phyloP scores from a whole-genome alignment of 805 yeast genomes.

The Candida chauliodis region DNA sequence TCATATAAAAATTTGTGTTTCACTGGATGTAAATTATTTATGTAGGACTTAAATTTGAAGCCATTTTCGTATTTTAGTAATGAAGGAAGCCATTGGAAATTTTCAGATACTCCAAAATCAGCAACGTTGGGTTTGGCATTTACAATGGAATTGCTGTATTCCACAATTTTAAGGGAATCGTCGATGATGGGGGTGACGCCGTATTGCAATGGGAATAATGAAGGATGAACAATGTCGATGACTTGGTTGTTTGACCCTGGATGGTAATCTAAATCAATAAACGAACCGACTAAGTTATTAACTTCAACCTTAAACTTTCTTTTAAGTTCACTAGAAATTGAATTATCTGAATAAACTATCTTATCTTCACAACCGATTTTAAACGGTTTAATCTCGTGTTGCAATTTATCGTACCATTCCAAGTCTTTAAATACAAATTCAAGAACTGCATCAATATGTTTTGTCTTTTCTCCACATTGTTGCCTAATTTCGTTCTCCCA shows the following conservation, averaged over 20 bases:
- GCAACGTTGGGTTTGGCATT: conserved; percentile 13
- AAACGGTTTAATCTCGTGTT: conserved; percentile 12
- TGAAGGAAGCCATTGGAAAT: conserved; percentile 40
- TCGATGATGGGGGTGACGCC: conserved; percentile 21
- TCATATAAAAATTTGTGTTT: conserved; percentile 22
- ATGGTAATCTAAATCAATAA: conserved; percentile 28
- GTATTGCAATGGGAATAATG: conserved; percentile 33
- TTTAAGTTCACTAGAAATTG: conserved; percentile 13
- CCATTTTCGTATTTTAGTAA: conserved; percentile 12
- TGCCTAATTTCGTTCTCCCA: conserved; percentile 18
- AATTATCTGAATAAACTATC: conserved; percentile 17
- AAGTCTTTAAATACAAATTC: conserved; percentile 27
- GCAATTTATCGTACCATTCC: conserved; percentile 21
- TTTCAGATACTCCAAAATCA: conserved; percentile 16
- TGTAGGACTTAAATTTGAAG: conserved; percentile 28
- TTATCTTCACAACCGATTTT: conserved; percentile 18
- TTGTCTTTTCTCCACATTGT: conserved; percentile 12
- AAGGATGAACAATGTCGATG: conserved; percentile 39
- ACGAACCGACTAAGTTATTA: conserved; percentile 13
- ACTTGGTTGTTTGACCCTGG: conserved; percentile 36
- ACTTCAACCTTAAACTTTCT: conserved; percentile 11
- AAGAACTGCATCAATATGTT: conserved; percentile 16
- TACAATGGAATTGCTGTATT: conserved; percentile 11
- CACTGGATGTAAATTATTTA: conserved; percentile 38
- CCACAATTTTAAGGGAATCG: conserved; percentile 7